Percentiles rank a stretch among this genome's conserved stretches.
Evolutionary conservation across 2,329 filamentous ascomycete genomes (phyloP).

Genomic region (Emergomyces pasteurianus): DNA sequence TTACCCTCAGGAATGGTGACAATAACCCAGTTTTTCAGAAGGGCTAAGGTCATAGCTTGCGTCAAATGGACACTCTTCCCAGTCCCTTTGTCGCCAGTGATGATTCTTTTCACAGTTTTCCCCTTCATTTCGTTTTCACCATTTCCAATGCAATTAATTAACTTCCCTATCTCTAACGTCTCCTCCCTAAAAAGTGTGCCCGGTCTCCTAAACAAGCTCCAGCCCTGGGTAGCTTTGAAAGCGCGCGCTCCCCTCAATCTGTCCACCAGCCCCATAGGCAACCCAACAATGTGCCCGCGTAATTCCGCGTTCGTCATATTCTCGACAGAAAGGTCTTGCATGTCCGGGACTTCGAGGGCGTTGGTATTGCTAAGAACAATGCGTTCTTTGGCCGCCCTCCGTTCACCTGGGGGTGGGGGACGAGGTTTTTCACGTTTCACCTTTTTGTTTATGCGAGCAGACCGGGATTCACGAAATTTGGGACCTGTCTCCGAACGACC

Average conservation of each 20-base stretch:
- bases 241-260: conserved; percentile 71
- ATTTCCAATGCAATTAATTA: conserved; percentile 46
- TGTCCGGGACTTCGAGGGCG: conserved; percentile 61
- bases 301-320: conserved; percentile 44
- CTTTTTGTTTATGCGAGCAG: conserved; percentile 36
- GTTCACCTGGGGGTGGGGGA: conserved; percentile 56
- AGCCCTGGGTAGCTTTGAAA: conserved; percentile 83
- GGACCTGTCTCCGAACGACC: conserved; percentile 13
- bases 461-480: conserved; percentile 29
- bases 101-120: conserved; percentile 43
- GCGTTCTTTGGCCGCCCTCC: conserved; percentile 75
- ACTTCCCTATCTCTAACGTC: conserved; percentile 57
- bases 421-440: conserved; percentile 33
- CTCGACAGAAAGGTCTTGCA: conserved; percentile 48
- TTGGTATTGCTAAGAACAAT: conserved; percentile 92
- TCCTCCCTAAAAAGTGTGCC: conserved; percentile 67
- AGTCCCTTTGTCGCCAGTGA: conserved; percentile 60
- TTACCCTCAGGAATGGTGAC: conserved; percentile 80
- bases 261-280: conserved; percentile 62
- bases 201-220: conserved; percentile 74
- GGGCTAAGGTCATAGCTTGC: conserved; percentile 70
- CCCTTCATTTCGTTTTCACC: conserved; percentile 20
- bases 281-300: conserved; percentile 54
- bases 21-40: conserved; percentile 77
- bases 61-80: conserved; percentile 83